phyloP scores from a whole-genome alignment of 352 stramenopile genomes.

The Hyaloperonospora arabidopsidis region DNA sequence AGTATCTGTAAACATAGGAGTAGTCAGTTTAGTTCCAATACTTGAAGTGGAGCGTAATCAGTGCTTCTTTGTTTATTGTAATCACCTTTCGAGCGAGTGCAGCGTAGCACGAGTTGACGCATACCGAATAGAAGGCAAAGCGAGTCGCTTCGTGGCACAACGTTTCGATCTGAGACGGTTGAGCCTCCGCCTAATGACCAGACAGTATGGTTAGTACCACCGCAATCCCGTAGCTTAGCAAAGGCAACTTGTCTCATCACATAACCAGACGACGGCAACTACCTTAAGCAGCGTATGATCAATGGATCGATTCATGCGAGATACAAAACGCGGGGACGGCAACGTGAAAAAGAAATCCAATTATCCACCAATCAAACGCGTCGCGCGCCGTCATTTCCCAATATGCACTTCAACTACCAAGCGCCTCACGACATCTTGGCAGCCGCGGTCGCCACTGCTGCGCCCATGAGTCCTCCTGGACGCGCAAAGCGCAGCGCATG shows the following conservation, averaged over 20 bases:
- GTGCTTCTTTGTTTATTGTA: neutral
- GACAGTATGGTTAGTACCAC: constrained; percentile 3
- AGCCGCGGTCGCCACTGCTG: constrained; percentile 15
- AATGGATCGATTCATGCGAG: constrained; percentile 49
- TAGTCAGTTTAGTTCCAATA: too few relatives aligned
- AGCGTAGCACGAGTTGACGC: constrained; percentile 73
- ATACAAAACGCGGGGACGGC: neutral
- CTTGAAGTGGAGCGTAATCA: neutral
- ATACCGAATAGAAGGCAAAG: constrained; percentile 71
- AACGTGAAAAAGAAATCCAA: too few relatives aligned
- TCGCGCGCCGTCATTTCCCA: too few relatives aligned
- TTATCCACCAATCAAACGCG: too few relatives aligned
- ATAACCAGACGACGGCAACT: too few relatives aligned
- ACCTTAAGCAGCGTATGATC: constrained; percentile 83
- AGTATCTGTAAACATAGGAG: too few relatives aligned
- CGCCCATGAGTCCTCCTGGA: constrained; percentile 27
- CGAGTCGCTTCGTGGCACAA: constrained; percentile 65
- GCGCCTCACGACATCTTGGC: constrained; percentile 20
- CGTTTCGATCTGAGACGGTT: constrained; percentile 48
- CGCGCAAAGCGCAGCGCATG: constrained; percentile 58
- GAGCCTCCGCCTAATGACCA: constrained; percentile 43
- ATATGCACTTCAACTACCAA: too few relatives aligned
- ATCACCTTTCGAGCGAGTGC: constrained; percentile 49
- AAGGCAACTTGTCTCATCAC: too few relatives aligned
- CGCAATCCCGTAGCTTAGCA: too few relatives aligned